Evolutionary conservation across 345 rosid species (phyloP).

Genomic region (Kandelia obovata): DNA sequence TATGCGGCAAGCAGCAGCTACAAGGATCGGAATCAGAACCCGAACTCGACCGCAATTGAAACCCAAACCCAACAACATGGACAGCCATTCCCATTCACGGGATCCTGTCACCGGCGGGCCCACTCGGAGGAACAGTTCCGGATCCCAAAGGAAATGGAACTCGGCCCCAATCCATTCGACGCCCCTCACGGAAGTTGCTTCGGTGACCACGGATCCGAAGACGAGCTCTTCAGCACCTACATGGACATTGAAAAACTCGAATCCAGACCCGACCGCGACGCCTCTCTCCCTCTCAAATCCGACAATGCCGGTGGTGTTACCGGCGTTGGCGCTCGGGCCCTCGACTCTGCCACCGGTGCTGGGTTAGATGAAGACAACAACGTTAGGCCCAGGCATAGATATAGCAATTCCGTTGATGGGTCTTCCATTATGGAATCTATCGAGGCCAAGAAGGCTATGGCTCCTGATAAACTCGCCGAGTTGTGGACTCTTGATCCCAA

Average conservation of each 20-base stretch:
- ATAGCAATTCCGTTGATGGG: slow-evolving; percentile 75
- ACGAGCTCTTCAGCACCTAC: slow-evolving; percentile 67
- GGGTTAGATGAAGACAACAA: slow-evolving; percentile 12
- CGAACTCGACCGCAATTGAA: too few species aligned
- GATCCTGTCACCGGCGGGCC: slow-evolving; percentile 66
- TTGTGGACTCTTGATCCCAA: slow-evolving; percentile 77
- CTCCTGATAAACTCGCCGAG: slow-evolving; percentile 79
- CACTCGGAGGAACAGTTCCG: slow-evolving; percentile 81
- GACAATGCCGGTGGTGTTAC: slow-evolving; percentile 4
- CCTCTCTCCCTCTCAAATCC: background rate
- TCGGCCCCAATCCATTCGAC: slow-evolving; percentile 50
- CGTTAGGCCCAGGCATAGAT: slow-evolving; percentile 55
- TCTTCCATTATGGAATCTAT: slow-evolving; percentile 49
- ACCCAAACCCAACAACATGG: background rate
- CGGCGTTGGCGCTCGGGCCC: slow-evolving; percentile 13
- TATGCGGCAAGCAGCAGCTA: too few species aligned
- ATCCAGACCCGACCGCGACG: background rate
- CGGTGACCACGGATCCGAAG: slow-evolving; percentile 73
- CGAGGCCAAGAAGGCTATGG: slow-evolving; percentile 91
- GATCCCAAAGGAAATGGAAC: slow-evolving; percentile 66
- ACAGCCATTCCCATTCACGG: slow-evolving; percentile 13
- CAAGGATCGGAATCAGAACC: too few species aligned
- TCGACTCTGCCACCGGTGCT: slow-evolving; percentile 17
- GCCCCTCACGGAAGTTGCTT: slow-evolving; percentile 43
- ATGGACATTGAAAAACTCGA: slow-evolving; percentile 68